Evolutionary conservation across 2,329 filamentous ascomycete species (phyloP), one percentile per base, ranked within the genome.

Genomic region (Epichloe amarillans): DNA sequence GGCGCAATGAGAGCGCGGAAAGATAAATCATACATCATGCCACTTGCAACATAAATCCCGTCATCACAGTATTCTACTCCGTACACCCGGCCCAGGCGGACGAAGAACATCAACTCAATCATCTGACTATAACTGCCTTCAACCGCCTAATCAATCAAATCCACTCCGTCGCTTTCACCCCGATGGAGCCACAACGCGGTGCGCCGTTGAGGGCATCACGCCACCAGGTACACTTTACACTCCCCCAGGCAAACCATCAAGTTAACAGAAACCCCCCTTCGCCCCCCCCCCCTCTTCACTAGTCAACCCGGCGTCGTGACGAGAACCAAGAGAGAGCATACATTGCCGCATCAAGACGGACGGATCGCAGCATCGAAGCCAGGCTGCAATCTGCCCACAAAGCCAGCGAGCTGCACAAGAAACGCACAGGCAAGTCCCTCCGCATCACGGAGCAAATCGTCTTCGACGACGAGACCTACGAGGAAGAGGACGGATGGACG

Each of bases 391-490:
- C 90, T 3, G 90, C 91, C 14, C 78, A 82, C 48, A 80, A 87
- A 66, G 90, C 90, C 6, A 95, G 90, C n/a, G 83, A 88, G 60
- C 88, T 95, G 39, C 91, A 95, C 74, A 88, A 89, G 70, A 79
- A 83, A 64, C 82, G 89, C 19, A 95, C 90, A 0, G 91, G 90
- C 38, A 86, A 88, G 58, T 80, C 78, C 2, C 75, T 96, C 53
- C 82, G 83, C 58, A 86, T 96, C 52, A 89, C 84, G 21, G 85
- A 90, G 66, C 79, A 93, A 61, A 89, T 93, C 21, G 89, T 95
- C 14, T 73, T 86, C 58, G 89, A 88, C 55, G 90, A 95, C 64
- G 88, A 94, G 64, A 95, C 95, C 87, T 96, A 96, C 63, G 89
- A 95, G 61, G 90, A 95, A 66, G 87, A 95, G 62, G 89, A 95